These are phyloP conservation scores for Pseudonitzschia pungens DNA, from an alignment of 108 stramenopile genomes.

Conservation along the genomic window DNA sequence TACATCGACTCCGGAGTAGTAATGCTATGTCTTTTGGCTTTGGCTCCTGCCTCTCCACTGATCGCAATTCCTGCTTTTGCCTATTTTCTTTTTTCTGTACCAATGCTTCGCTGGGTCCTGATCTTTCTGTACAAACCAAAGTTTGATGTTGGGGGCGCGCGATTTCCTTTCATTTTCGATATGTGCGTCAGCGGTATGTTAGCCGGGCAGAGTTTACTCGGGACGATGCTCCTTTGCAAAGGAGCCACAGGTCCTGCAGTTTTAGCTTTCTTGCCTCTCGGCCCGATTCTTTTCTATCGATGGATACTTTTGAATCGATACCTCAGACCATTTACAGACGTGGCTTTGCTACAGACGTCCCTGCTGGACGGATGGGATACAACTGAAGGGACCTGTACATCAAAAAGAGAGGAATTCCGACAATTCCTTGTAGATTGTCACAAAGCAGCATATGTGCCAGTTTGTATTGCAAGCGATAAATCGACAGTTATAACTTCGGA, in stretches of 20 bases:
- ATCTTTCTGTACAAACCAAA: slow-evolving; percentile 82
- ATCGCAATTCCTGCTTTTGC: slow-evolving; percentile 70
- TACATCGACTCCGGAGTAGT: slow-evolving; percentile 86
- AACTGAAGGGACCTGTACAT: slow-evolving; percentile 47
- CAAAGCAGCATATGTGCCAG: slow-evolving; percentile 88
- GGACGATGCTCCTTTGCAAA: slow-evolving; percentile 55
- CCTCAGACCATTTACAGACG: slow-evolving; percentile 67
- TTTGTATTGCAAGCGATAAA: slow-evolving; percentile 70
- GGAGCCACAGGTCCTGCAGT: slow-evolving; percentile 70
- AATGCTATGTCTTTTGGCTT: slow-evolving; percentile 69
- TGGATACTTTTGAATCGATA: slow-evolving; percentile 51
- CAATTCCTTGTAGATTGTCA: slow-evolving; percentile 85
- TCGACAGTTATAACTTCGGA: slow-evolving; percentile 62
- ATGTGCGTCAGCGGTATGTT: slow-evolving; percentile 62
- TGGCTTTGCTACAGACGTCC: slow-evolving; percentile 80
- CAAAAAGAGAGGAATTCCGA: slow-evolving; percentile 78
- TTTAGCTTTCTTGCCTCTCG: slow-evolving; percentile 54
- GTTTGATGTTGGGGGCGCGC: slow-evolving; percentile 72
- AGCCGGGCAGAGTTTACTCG: slow-evolving; percentile 59
- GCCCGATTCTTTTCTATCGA: slow-evolving; percentile 67
- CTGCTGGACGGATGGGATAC: slow-evolving; percentile 81
- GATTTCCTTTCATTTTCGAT: slow-evolving; percentile 85
- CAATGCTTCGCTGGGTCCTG: slow-evolving; percentile 70
- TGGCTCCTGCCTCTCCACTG: slow-evolving; percentile 78
- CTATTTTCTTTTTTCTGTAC: slow-evolving; percentile 70